phyloP scores from a whole-genome alignment of 257 asterid species.

The Nicotiana sylvestris region DNA sequence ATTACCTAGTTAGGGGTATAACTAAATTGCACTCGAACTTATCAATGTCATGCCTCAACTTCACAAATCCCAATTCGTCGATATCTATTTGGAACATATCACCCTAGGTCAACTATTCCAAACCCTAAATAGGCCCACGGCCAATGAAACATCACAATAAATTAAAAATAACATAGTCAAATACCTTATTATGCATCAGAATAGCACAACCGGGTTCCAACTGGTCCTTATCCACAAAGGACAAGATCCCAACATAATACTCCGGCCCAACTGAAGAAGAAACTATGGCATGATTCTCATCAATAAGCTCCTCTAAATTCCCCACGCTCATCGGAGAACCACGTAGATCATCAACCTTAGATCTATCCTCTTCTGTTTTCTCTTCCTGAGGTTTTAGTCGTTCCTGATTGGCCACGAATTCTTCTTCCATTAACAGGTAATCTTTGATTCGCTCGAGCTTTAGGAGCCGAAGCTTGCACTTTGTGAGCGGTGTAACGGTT shows the following conservation, averaged over 20 bases:
- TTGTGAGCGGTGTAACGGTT: conserved; percentile 66
- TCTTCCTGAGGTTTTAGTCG: conserved; percentile 90
- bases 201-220: conserved; percentile 94
- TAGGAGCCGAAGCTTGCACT: conserved; percentile 67
- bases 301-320: conserved; percentile 80
- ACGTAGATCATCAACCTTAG: conserved; percentile 77
- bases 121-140: neutral
- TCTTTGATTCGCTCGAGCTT: conserved; percentile 79
- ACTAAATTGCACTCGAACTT: neutral
- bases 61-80: neutral
- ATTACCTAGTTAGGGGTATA: neutral
- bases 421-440: conserved; percentile 82
- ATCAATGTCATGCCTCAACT: neutral
- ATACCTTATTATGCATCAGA: conserved; percentile 92
- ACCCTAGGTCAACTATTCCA: conserved; percentile 11
- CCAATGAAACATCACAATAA: neutral
- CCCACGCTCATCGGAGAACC: conserved; percentile 96
- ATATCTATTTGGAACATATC: neutral
- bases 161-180: neutral
- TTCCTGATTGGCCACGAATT: conserved; percentile 90
- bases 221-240: conserved; percentile 86
- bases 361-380: conserved; percentile 89
- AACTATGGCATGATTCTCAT: conserved; percentile 89
- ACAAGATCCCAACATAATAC: conserved; percentile 82
- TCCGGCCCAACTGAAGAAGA: conserved; percentile 89